Conservation (phyloP, 1,284 basidiomycete species). For the Trametes versicolor region DNA sequence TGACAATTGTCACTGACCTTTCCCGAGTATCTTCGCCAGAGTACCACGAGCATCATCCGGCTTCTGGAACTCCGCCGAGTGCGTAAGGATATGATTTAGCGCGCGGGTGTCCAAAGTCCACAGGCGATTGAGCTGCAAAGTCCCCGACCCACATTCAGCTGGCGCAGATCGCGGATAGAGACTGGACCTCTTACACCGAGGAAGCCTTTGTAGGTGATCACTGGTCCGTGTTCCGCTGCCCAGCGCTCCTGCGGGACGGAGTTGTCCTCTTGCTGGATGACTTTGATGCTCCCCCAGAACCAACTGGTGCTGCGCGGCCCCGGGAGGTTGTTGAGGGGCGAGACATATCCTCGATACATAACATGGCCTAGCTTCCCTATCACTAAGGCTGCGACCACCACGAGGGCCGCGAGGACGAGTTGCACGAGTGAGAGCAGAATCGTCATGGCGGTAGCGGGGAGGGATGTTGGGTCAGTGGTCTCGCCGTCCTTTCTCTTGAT, state of each 20-base stretch:
- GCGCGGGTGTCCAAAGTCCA: conserved; percentile 48
- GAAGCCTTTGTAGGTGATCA: conserved; percentile 55
- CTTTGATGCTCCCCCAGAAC: conserved; percentile 61
- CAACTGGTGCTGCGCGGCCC: conserved; percentile 60
- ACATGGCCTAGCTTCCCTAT: conserved; percentile 21
- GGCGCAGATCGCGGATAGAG: not conserved
- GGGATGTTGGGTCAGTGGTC: no score
- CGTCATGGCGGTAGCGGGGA: no score
- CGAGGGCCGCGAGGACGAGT: not conserved
- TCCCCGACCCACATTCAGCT: not conserved
- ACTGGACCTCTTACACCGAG: conserved; percentile 50
- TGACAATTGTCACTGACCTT: not conserved
- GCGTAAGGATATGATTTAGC: conserved; percentile 43
- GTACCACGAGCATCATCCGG: conserved; percentile 35
- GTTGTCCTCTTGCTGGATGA: conserved; percentile 52
- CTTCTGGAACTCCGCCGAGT: conserved; percentile 46
- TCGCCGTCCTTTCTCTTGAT: no score
- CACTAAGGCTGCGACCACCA: not conserved
- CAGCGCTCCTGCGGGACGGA: conserved; percentile 59
- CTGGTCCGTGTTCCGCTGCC: conserved; percentile 62
- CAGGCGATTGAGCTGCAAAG: conserved; percentile 42
- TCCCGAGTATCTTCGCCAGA: not conserved
- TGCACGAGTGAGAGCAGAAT: no score
- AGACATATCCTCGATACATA: conserved; percentile 43
- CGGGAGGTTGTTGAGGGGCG: conserved; percentile 56